phyloP scores from a whole-genome alignment of 345 rosid genomes.

The Toxicodendron radicans region DNA sequence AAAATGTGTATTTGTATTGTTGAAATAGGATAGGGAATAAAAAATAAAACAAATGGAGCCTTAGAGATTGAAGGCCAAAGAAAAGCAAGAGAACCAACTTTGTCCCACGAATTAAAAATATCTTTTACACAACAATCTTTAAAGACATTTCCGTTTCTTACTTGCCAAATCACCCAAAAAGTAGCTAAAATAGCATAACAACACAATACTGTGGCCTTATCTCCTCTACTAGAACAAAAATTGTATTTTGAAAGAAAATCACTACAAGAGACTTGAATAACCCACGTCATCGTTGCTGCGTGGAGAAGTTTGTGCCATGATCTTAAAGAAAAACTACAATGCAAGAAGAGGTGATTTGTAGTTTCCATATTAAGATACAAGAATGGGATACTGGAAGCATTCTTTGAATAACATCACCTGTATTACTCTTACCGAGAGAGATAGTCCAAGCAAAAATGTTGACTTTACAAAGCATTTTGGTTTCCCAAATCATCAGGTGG shows the following conservation, averaged over 20 bases:
- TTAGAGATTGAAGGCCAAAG: too few species aligned
- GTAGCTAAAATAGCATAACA: neutral
- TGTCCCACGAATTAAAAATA: too few species aligned
- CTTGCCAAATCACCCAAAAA: neutral
- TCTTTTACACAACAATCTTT: too few species aligned
- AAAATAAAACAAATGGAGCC: too few species aligned
- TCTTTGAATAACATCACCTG: neutral
- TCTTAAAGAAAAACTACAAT: neutral
- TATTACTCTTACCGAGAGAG: neutral
- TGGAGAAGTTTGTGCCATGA: neutral
- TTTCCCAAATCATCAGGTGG: neutral
- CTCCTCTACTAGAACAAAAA: neutral
- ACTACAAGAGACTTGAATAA: neutral
- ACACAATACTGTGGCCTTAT: neutral
- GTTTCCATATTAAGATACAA: neutral
- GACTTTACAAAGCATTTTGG: neutral
- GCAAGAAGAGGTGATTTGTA: neutral
- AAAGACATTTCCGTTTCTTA: too few species aligned
- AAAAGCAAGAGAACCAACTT: too few species aligned
- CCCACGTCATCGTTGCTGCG: neutral
- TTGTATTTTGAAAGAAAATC: neutral
- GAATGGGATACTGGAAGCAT: too few species aligned
- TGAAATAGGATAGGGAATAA: too few species aligned
- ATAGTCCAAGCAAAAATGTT: neutral
- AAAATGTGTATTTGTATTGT: too few species aligned